Conservation (phyloP, 2,329 filamentous ascomycete species). For the Fusarium irregulare region DNA sequence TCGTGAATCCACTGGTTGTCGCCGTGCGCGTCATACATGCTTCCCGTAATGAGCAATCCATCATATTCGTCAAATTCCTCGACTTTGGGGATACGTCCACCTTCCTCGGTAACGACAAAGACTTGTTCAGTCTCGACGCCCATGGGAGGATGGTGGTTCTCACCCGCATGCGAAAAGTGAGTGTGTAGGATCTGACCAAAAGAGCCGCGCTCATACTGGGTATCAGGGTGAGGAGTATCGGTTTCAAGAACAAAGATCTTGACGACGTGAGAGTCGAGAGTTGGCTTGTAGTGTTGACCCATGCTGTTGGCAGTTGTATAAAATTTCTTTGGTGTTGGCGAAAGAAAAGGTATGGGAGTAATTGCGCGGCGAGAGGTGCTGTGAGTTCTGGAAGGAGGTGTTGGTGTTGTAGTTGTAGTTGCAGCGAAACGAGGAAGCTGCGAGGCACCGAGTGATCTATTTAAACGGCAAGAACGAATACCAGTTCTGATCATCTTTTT, state of each 20-base stretch:
- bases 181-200: slow-evolving; percentile 66
- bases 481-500: slow-evolving; percentile 22
- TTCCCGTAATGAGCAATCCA: slow-evolving; percentile 78
- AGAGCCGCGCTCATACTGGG: slow-evolving; percentile 59
- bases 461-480: slow-evolving; percentile 11
- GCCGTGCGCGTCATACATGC: slow-evolving; percentile 76
- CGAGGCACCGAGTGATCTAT: background rate
- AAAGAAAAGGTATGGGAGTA: background rate
- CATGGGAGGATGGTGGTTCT: slow-evolving; percentile 63
- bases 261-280: slow-evolving; percentile 45
- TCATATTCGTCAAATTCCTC: slow-evolving; percentile 72
- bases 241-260: slow-evolving; percentile 67
- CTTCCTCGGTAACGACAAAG: slow-evolving; percentile 63
- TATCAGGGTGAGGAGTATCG: slow-evolving; percentile 65
- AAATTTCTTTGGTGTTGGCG: background rate
- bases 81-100: slow-evolving; percentile 59
- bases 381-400: background rate
- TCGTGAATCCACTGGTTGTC: slow-evolving; percentile 78
- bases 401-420: background rate
- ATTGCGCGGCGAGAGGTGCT: background rate
- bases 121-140: slow-evolving; percentile 65
- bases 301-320: slow-evolving; percentile 32
- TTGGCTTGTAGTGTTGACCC: slow-evolving; percentile 45
- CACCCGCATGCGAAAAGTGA: slow-evolving; percentile 63
- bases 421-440: background rate